Evolutionary conservation across 2,329 filamentous ascomycete genomes (phyloP), one percentile per base, ranked within the genome.

Genomic region (Escovopsis sp.): DNA sequence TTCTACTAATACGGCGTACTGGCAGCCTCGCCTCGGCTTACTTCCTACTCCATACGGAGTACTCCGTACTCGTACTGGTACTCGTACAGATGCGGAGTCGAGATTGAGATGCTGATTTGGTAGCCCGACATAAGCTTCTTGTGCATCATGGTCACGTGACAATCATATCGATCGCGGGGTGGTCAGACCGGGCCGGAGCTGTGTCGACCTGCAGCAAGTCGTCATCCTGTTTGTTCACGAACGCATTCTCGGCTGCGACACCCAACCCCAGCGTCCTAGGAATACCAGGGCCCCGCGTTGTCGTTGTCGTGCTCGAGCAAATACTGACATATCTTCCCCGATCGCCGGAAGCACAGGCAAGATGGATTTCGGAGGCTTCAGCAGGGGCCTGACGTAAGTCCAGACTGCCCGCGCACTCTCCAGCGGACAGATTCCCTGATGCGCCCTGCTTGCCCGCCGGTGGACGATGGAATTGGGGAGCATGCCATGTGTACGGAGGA

Each of bases 351-450:
- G 10, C 13, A 28, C 8, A 7, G 2, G 16, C 47, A 55, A 43
- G 39, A 73, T 72, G 69, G 69, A 74, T 48, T 73, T 74, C 61
- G 71, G 70, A 53, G 69, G 61, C 46, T 58, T 74, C 39, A 63
- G 68, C 51, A 72, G 68, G 52, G 66, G 61, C 52, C 52, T 74
- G 50, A 66, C 61, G 70, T 73, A 59, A 38, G 62, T 57, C 37
- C 36, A 40, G 41, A 39, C 36, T 25, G 21, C 21, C 7, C 11
- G 21, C 21, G 21, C 21, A 8, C 21, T 23, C 6, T 10, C 21
- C 10, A 10, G 34, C 33, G 35, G 39, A 34, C 25, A 35, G 15
- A 13, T 34, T 27, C 25, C 17, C 19, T 13, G 26, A 32, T 30
- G 15, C 34, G 19, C 29, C 27, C 31, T 27, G n/a, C 4, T 14